Base-by-base conservation (phyloP, 345 rosid species). In the Hypericum perforatum region DNA sequence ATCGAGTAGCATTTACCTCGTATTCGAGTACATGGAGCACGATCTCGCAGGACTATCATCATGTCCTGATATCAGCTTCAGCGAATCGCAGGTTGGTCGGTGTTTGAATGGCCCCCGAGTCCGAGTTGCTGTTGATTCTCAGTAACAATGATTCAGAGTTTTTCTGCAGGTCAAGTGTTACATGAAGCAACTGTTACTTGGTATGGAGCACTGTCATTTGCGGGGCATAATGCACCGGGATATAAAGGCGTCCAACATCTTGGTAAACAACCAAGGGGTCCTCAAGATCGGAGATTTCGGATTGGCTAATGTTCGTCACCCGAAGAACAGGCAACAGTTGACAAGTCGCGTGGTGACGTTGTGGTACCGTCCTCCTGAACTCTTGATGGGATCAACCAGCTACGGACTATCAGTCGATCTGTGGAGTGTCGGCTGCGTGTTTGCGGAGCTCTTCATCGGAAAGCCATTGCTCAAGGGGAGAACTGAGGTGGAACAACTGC, bases 321-420 rank as follows among this genome's bases (percentile, higher is more conserved):
- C 74, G 13, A 60, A 58, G 59, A 80, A 78, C 68, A 71, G 43
- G 67, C 60, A 80, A 43, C 75, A 76, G 9, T 65, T 85, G 47
- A 85, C 95, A 0, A 85, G 95, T 58, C 90, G 83, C 40, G 95
- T 85, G 0, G 90, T 85, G 44, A 85, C 95, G 43, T 63, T 85
- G 39, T 85, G 95, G 95, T 85, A 85, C 58, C 75, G 95, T 14
- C 85, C 95, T 50, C 95, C 95, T 8, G 95, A 85, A 64, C 95
- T 85, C 61, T 61, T 85, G 59, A 82, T 82, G 85, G 95, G 90
- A 6, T 82, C 95, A 3, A 85, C 80, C 29, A 80, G 73, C 58
- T 85, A 85, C 59, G 81, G 79, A 16, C 79, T 78, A 59, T 69
- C 95, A 0, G 67, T 78, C 7, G 95, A 85, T 63, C 58, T 85